A percentile compares a stretch with the other conserved stretches of the same genome.
Evolutionary conservation across 331 rosid species (phyloP).

Genomic region (Phaseolus coccineus): DNA sequence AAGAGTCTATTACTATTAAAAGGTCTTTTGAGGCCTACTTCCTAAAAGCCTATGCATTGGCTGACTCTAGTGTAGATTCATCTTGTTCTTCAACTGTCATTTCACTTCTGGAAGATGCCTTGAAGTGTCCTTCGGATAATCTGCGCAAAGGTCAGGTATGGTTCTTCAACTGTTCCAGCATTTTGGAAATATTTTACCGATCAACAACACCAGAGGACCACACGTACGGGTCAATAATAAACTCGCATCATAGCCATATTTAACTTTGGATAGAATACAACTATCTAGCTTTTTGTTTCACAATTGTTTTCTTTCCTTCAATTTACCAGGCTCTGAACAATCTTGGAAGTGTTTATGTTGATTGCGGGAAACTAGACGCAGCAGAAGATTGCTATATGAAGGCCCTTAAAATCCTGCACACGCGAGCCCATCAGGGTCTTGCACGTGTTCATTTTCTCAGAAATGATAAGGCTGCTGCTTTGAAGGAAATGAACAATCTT

Average conservation of each 20-base stretch:
- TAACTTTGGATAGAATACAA: conserved; percentile 1
- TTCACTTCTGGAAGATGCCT: conserved; percentile 87
- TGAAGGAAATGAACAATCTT: conserved; percentile 80
- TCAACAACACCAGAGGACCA: neutral
- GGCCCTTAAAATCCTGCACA: conserved; percentile 88
- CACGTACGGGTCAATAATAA: neutral
- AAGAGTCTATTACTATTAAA: conserved; percentile 82
- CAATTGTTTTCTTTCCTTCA: conserved; percentile 32
- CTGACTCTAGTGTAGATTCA: conserved; percentile 84
- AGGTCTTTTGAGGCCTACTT: conserved; percentile 94
- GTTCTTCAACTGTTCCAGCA: conserved; percentile 28
- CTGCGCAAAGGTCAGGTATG: conserved; percentile 97
- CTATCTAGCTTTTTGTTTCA: conserved; percentile 16
- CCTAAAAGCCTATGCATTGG: conserved; percentile 92
- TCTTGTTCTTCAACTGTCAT: conserved; percentile 79
- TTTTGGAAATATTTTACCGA: conserved; percentile 9
- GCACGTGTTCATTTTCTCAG: conserved; percentile 87
- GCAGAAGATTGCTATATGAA: conserved; percentile 91
- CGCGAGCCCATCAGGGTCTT: conserved; percentile 97
- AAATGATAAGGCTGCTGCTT: conserved; percentile 73
- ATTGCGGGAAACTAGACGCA: conserved; percentile 64
- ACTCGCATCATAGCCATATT: neutral
- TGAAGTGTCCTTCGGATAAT: conserved; percentile 92
- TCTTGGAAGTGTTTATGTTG: conserved; percentile 94
- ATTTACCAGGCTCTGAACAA: conserved; percentile 82